A percentile compares a stretch with the other conserved stretches of the same genome.
phyloP scores from a whole-genome alignment of 2,329 filamentous ascomycete genomes.

The Alternaria infectoria region DNA sequence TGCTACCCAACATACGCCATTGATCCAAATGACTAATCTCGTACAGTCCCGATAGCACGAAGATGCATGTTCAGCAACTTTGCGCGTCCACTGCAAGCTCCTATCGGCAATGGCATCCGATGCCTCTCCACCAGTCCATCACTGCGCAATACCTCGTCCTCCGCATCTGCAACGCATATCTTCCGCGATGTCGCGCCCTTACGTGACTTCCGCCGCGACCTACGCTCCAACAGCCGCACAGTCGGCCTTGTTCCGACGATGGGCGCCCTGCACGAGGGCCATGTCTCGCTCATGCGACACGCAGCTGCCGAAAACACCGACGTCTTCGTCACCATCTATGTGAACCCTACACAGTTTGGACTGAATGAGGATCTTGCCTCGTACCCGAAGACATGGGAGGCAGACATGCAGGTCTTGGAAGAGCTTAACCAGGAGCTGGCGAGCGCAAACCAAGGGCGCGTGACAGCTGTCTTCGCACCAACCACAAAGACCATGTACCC shows the following conservation, averaged over 20 bases:
- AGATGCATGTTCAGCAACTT: slow-evolving; percentile 3
- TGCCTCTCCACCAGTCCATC: slow-evolving; percentile 26
- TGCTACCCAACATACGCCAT: slow-evolving; percentile 9
- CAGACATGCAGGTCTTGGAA: slow-evolving; percentile 72
- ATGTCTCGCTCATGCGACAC: slow-evolving; percentile 82
- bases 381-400: slow-evolving; percentile 89
- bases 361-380: slow-evolving; percentile 83
- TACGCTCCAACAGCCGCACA: slow-evolving; percentile 70
- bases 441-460: slow-evolving; percentile 61
- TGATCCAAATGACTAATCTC: slow-evolving; percentile 17
- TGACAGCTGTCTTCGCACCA: slow-evolving; percentile 87
- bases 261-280: slow-evolving; percentile 94
- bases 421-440: slow-evolving; percentile 75
- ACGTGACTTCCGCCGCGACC: slow-evolving; percentile 71
- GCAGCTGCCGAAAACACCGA: slow-evolving; percentile 84
- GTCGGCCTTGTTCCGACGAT: slow-evolving; percentile 95
- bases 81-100: neutral
- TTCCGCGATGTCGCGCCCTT: slow-evolving; percentile 77
- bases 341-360: slow-evolving; percentile 97
- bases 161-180: slow-evolving; percentile 62
- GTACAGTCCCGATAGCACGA: slow-evolving; percentile 16
- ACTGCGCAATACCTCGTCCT: slow-evolving; percentile 24
- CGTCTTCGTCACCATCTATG: slow-evolving; percentile 90
- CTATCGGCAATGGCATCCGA: slow-evolving; percentile 16
- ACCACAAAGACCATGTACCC: slow-evolving; percentile 88